A percentile compares a stretch with the other conserved stretches of the same genome.
These are phyloP conservation scores for Hypoxylon sp. DNA, from an alignment of 2,329 filamentous ascomycete genomes.

Conservation along the genomic window DNA sequence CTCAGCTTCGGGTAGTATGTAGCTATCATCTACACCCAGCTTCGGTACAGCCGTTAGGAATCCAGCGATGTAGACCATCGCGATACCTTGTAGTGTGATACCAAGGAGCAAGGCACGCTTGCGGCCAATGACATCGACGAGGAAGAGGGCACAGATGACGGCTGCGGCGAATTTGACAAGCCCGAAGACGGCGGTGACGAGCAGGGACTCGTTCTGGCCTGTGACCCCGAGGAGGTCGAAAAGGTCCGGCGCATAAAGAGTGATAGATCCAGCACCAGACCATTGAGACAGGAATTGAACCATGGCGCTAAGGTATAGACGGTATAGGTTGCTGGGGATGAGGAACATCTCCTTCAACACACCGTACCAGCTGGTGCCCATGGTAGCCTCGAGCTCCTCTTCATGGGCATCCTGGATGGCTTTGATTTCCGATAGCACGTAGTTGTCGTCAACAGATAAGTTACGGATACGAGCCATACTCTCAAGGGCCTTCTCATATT, in stretches of 20 bases:
- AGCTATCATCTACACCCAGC: slow-evolving; percentile 59
- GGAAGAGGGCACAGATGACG: slow-evolving; percentile 76
- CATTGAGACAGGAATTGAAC: slow-evolving; percentile 78
- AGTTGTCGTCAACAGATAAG: slow-evolving; percentile 66
- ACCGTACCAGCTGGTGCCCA: slow-evolving; percentile 70
- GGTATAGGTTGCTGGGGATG: slow-evolving; percentile 74
- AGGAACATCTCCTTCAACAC: slow-evolving; percentile 74
- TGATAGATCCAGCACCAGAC: slow-evolving; percentile 77
- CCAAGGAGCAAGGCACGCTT: slow-evolving; percentile 71
- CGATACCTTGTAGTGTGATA: slow-evolving; percentile 66
- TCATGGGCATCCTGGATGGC: slow-evolving; percentile 72
- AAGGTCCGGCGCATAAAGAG: slow-evolving; percentile 77
- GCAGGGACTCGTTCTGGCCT: slow-evolving; percentile 72
- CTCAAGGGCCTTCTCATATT: slow-evolving; percentile 64
- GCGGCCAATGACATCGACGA: slow-evolving; percentile 81
- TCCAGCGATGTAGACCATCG: slow-evolving; percentile 69
- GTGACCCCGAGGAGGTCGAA: slow-evolving; percentile 76
- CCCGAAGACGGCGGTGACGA: slow-evolving; percentile 79
- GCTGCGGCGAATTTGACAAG: slow-evolving; percentile 75
- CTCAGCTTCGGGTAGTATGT: slow-evolving; percentile 57
- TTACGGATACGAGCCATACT: slow-evolving; percentile 67
- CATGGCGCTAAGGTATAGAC: slow-evolving; percentile 72
- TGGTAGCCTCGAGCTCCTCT: slow-evolving; percentile 75
- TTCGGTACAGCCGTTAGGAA: slow-evolving; percentile 71
- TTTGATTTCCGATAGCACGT: slow-evolving; percentile 68